A percentile compares a stretch with the other conserved stretches of the same genome.
These are phyloP conservation scores for Cyclostephanos tholiformis DNA, from an alignment of 108 stramenopile species.

Conservation along the genomic window DNA sequence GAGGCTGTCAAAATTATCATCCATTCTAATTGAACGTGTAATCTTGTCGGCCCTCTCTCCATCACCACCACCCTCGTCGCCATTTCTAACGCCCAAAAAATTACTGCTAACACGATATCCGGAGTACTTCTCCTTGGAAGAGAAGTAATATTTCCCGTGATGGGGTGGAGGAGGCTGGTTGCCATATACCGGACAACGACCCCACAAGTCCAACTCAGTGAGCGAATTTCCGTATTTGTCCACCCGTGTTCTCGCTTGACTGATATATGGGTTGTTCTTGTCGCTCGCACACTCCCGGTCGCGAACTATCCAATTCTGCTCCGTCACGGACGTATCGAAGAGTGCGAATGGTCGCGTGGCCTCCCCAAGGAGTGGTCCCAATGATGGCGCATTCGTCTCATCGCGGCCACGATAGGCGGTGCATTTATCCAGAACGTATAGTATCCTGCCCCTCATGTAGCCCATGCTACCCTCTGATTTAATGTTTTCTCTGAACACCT, in stretches of 20 bases:
- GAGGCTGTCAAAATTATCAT: conserved; percentile 19
- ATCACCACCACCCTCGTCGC: neutral
- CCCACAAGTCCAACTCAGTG: conserved; percentile 20
- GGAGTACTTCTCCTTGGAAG: conserved; percentile 23
- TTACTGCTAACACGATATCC: conserved; percentile 23
- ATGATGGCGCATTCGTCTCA: neutral
- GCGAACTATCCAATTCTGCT: conserved; percentile 18
- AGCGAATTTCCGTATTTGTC: conserved; percentile 42
- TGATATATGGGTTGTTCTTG: neutral
- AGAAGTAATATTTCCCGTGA: conserved; percentile 21
- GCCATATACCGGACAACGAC: conserved; percentile 35
- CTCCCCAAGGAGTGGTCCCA: conserved; percentile 22
- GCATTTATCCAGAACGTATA: conserved; percentile 33
- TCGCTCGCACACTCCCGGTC: neutral
- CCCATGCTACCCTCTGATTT: conserved; percentile 24
- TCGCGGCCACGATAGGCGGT: conserved; percentile 15
- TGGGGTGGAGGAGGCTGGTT: conserved; percentile 16
- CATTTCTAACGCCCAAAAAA: neutral
- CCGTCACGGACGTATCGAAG: conserved; percentile 29
- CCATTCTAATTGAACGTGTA: neutral
- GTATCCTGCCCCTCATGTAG: conserved; percentile 28
- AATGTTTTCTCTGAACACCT: neutral
- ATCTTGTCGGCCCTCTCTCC: neutral
- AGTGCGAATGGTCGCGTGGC: conserved; percentile 27
- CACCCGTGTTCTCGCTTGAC: conserved; percentile 3